Base-by-base conservation (phyloP, 1,284 basidiomycete species). In the Ceratobasidium sp. region DNA sequence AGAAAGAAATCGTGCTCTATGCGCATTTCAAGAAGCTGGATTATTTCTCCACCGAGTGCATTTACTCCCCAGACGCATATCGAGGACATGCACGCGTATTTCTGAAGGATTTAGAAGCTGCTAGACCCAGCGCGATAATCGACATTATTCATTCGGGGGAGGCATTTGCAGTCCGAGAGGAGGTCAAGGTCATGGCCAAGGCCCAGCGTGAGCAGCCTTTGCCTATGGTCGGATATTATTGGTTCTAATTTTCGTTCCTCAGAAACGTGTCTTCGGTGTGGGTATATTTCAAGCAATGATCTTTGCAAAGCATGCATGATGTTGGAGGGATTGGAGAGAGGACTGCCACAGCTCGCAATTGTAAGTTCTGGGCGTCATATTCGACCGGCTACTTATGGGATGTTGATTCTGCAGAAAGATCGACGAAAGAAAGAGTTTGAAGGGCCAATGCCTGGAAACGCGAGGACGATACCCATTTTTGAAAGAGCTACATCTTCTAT, bases 1-100 rank as follows among this genome's bases (percentile, higher is more conserved):
- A 99, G 83, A 99, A 99, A 83, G 97, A 99, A 82, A 99, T 99
- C 55, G 97, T 99, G 76, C 98, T 99, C 96, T 98, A 98, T 80
- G 96, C 96, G 11, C 98, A 98, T 83, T 98, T 98, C 84, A 98
- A 98, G 82, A 95, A 95, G 82, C 86, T 99, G 43, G 96, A 98
- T 79, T 99, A 99, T 82, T 98, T 98, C 82, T 98, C 96, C 0
- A 99, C 98, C 4, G 97, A 99, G 80, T 99, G 97, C 81, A 98
- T 98, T 78, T 99, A 99, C 82, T 98, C 96, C 2, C 98, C 98
- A 3, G 95, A 96, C 77, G 98, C 97, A 1, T 99, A 99, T 80
- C 91, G 97, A 21, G 98, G 98, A 0, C 96, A 98, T 80, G 96
- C 98, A 0, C 86, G 97, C 54, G 90, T 90, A 0, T 98, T 98